A percentile compares a stretch with the other conserved stretches of the same genome.
Evolutionary conservation across 176 grass and related monocot species (phyloP).

Genomic region (Puya raimondii): DNA sequence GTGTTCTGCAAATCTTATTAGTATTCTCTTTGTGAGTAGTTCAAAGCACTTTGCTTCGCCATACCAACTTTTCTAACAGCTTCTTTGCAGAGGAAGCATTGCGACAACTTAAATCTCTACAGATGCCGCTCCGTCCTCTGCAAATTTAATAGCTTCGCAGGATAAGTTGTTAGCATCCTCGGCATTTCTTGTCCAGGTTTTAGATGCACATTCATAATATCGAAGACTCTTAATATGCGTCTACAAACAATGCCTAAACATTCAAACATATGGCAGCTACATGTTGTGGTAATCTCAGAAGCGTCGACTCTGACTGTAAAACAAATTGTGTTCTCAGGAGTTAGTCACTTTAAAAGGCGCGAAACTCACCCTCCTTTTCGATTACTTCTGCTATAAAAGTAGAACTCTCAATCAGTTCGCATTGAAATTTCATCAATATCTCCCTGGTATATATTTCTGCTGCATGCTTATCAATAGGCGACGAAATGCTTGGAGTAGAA

Average conservation of each 20-base stretch:
- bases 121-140: conserved; percentile 53
- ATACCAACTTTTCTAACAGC: conserved; percentile 49
- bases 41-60: conserved; percentile 45
- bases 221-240: conserved; percentile 37
- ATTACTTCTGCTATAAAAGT: conserved; percentile 25
- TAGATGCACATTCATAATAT: conserved; percentile 26
- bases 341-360: conserved; percentile 34
- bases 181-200: conserved; percentile 49
- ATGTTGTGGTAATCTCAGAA: conserved; percentile 27
- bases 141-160: conserved; percentile 46
- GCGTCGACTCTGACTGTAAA: conserved; percentile 31
- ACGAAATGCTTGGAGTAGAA: no score
- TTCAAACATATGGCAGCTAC: conserved; percentile 50
- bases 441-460: conserved; percentile 39
- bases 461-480: conserved; percentile 46
- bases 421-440: conserved; percentile 49
- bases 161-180: conserved; percentile 41
- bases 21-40: conserved; percentile 31
- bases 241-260: conserved; percentile 40
- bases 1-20: not conserved
- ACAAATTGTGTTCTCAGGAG: conserved; percentile 27
- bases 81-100: conserved; percentile 53
- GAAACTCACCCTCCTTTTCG: conserved; percentile 23
- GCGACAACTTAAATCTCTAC: conserved; percentile 46
- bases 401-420: conserved; percentile 38